Conservation (phyloP, 106 monocot genomes). For the Chionographis japonica region DNA sequence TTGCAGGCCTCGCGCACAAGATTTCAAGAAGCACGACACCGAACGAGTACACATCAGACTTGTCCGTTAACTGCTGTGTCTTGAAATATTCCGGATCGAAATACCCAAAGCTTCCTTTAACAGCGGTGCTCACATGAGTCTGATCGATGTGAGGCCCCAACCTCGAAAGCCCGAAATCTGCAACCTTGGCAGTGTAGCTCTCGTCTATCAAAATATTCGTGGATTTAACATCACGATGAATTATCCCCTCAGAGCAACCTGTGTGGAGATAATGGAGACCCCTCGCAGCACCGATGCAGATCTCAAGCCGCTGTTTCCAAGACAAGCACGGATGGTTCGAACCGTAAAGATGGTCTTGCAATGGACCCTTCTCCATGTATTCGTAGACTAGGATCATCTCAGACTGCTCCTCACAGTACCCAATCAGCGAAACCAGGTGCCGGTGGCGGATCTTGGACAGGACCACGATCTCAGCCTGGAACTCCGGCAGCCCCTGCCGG, state of each 20-base stretch:
- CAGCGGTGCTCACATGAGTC: slow-evolving; percentile 20
- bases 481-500: slow-evolving; percentile 20
- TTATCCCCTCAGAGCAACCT: slow-evolving; percentile 17
- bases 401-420: slow-evolving; percentile 29
- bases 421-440: slow-evolving; percentile 31
- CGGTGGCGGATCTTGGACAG: slow-evolving; percentile 30
- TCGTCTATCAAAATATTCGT: slow-evolving; percentile 28
- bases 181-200: slow-evolving; percentile 21
- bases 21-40: slow-evolving; percentile 27
- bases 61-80: slow-evolving; percentile 23
- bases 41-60: slow-evolving; percentile 34
- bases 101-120: slow-evolving; percentile 33
- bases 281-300: slow-evolving; percentile 29
- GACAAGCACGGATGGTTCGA: neutral
- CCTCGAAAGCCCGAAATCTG: slow-evolving; percentile 26
- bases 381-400: slow-evolving; percentile 42
- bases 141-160: neutral
- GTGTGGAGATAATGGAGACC: slow-evolving; percentile 36
- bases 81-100: slow-evolving; percentile 29
- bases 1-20: slow-evolving; percentile 19
- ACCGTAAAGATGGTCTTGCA: slow-evolving; percentile 30
- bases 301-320: slow-evolving; percentile 35
- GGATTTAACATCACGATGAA: slow-evolving; percentile 32
- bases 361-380: slow-evolving; percentile 23
- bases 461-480: slow-evolving; percentile 21